A percentile compares a stretch with the other conserved stretches of the same genome.
These are phyloP conservation scores for Starmerella bombicola DNA, from an alignment of 805 yeast genomes.

Conservation along the genomic window DNA sequence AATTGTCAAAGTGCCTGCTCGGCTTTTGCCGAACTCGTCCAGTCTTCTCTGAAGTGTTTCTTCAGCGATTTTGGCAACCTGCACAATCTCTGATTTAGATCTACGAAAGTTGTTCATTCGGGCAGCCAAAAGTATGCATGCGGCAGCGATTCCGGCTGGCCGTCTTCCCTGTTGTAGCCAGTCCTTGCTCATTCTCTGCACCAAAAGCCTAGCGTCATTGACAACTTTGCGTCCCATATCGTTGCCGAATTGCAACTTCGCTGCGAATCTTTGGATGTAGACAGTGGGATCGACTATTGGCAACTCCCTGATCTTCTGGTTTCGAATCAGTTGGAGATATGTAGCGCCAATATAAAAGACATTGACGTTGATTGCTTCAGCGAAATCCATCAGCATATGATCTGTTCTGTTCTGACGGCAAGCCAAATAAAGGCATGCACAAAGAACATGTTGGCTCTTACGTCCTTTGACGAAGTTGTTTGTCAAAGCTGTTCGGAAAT, in stretches of 20 bases:
- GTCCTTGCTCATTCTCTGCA: slow-evolving; percentile 82
- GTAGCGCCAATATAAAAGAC: slow-evolving; percentile 95
- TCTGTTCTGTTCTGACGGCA: slow-evolving; percentile 85
- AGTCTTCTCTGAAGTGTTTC: slow-evolving; percentile 83
- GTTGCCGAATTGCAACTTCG: slow-evolving; percentile 68
- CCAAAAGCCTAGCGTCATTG: slow-evolving; percentile 74
- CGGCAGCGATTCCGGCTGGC: slow-evolving; percentile 98
- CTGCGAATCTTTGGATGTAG: slow-evolving; percentile 88
- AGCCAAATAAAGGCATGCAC: slow-evolving; percentile 88
- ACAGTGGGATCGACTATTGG: slow-evolving; percentile 92
- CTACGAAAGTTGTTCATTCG: slow-evolving; percentile 92
- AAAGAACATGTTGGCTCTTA: slow-evolving; percentile 84
- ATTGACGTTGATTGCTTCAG: slow-evolving; percentile 76
- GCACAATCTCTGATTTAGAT: slow-evolving; percentile 85
- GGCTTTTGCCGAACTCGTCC: slow-evolving; percentile 72
- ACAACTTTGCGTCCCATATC: slow-evolving; percentile 52
- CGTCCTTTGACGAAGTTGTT: slow-evolving; percentile 95
- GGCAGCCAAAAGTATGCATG: slow-evolving; percentile 83
- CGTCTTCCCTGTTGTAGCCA: slow-evolving; percentile 96
- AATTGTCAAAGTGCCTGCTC: slow-evolving; percentile 61
- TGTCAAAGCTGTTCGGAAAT: slow-evolving; percentile 79
- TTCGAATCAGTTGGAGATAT: slow-evolving; percentile 81
- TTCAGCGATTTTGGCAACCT: slow-evolving; percentile 89
- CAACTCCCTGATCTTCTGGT: slow-evolving; percentile 57
- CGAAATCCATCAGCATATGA: slow-evolving; percentile 92